Evolutionary conservation across 192 early-diverging fungal genomes (phyloP).

Genomic region (Backusella liffmaniae): DNA sequence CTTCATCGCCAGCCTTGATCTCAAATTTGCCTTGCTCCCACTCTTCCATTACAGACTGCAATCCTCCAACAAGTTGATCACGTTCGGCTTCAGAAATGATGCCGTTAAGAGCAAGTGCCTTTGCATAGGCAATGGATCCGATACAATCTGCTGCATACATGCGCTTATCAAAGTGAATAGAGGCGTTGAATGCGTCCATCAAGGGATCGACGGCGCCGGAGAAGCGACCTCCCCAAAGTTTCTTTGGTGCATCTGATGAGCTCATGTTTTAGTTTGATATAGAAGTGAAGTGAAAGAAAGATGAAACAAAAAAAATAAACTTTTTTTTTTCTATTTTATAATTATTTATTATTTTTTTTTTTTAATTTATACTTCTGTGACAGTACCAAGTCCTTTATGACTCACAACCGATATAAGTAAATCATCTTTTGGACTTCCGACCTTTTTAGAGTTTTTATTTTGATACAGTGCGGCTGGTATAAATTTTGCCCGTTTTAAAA

Average conservation of each 20-base stretch:
- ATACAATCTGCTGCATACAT: slow-evolving; percentile 88
- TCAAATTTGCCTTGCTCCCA: slow-evolving; percentile 78
- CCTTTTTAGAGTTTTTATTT: neutral
- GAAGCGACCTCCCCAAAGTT: slow-evolving; percentile 87
- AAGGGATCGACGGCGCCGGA: slow-evolving; percentile 90
- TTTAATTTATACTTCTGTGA: neutral
- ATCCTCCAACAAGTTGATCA: slow-evolving; percentile 68
- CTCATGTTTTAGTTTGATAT: neutral
- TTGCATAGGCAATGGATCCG: slow-evolving; percentile 89
- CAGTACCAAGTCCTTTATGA: slow-evolving; percentile 2
- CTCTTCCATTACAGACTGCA: slow-evolving; percentile 74
- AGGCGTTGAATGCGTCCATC: slow-evolving; percentile 97
- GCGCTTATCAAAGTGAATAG: slow-evolving; percentile 89
- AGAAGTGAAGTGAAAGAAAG: neutral
- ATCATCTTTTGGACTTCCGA: slow-evolving; percentile 2
- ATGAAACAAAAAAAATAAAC: neutral
- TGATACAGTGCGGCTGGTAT: too few species aligned
- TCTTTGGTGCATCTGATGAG: slow-evolving; percentile 28
- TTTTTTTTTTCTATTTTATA: neutral
- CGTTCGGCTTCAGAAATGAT: slow-evolving; percentile 81
- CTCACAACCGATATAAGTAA: slow-evolving; percentile 11
- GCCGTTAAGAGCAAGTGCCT: slow-evolving; percentile 66
- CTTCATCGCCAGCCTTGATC: slow-evolving; percentile 82
- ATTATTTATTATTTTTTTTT: neutral
- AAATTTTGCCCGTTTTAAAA: too few species aligned